Percentiles rank a stretch among this genome's conserved stretches.
Conservation (phyloP, 139 green algal species). For the Auxenochlorella protothecoides region DNA sequence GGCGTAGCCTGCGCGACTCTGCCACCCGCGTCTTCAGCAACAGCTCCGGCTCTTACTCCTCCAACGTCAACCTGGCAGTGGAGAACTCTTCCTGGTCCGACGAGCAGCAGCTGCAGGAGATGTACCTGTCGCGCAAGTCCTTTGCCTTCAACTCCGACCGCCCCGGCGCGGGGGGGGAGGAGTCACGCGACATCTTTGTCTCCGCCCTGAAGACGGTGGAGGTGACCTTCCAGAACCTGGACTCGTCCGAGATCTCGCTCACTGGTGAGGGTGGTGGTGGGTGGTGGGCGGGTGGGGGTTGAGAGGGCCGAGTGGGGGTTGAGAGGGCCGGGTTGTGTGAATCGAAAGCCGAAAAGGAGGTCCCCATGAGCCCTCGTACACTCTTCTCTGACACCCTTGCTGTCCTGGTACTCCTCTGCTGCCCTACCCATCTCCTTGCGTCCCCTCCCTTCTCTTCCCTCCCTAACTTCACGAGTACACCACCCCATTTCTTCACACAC, state of each 20-base stretch:
- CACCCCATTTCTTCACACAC: too few relatives aligned
- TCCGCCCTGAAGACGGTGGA: conserved; percentile 93
- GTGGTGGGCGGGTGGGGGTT: too few relatives aligned
- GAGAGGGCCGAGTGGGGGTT: too few relatives aligned
- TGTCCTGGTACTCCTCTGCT: too few relatives aligned
- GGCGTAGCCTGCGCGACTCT: conserved; percentile 73
- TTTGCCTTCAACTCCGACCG: conserved; percentile 97
- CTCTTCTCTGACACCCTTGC: too few relatives aligned
- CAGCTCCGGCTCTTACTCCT: conserved; percentile 83
- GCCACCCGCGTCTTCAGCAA: conserved; percentile 97
- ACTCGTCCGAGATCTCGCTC: conserved; percentile 94
- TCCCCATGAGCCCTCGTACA: too few relatives aligned
- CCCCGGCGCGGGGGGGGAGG: conserved; percentile 83
- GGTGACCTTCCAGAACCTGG: conserved; percentile 98
- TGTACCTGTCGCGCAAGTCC: conserved; percentile 93
- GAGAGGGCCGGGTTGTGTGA: too few relatives aligned
- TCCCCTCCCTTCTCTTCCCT: too few relatives aligned
- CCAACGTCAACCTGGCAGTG: conserved; percentile 98
- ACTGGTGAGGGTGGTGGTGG: conserved; percentile 56
- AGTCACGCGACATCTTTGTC: conserved; percentile 78
- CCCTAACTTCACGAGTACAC: too few relatives aligned
- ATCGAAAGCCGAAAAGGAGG: too few relatives aligned
- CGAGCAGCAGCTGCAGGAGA: conserved; percentile 92
- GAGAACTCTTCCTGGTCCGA: conserved; percentile 95
- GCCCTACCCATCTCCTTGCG: too few relatives aligned